Evolutionary conservation across 1,284 basidiomycete species (phyloP).

Genomic region (Fomitopsis betulina): DNA sequence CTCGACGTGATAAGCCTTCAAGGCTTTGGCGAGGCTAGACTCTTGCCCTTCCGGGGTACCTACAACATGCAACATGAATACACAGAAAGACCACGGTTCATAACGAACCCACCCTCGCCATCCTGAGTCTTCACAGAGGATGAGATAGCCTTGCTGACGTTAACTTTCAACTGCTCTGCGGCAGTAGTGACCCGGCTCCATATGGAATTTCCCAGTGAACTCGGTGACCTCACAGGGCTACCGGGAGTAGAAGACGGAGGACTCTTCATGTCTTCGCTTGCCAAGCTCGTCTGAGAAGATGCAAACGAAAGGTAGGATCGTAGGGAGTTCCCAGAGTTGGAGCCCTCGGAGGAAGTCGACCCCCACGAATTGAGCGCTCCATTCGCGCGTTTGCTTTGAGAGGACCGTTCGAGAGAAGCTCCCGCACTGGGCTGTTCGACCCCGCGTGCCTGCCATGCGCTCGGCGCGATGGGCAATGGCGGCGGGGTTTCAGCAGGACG

Average conservation of each 20-base stretch:
- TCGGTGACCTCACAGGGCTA: constrained; percentile 28
- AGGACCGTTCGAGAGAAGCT: background rate
- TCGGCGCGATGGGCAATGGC: constrained; percentile 20
- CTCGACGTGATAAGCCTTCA: constrained; percentile 63
- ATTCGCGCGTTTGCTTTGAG: constrained; percentile 7
- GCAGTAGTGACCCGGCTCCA: constrained; percentile 55
- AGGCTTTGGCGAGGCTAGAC: constrained; percentile 54
- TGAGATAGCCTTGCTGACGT: constrained; percentile 54
- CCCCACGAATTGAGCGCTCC: constrained; percentile 11
- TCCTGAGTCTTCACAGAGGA: constrained; percentile 35
- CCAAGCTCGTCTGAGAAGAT: constrained; percentile 44
- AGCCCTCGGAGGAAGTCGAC: constrained; percentile 25
- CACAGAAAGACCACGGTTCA: constrained; percentile 1
- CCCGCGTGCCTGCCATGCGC: constrained; percentile 5
- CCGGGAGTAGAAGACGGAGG: background rate
- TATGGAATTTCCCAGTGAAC: constrained; percentile 30
- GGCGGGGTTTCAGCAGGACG: constrained; percentile 16
- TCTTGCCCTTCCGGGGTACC: constrained; percentile 56
- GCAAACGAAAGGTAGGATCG: constrained; percentile 20
- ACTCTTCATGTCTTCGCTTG: constrained; percentile 25
- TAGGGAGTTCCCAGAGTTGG: constrained; percentile 12
- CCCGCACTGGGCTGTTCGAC: background rate
- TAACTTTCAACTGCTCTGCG: constrained; percentile 50
- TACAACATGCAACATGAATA: constrained; percentile 18
- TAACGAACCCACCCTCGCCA: constrained; percentile 43